phyloP scores from a whole-genome alignment of 73 alveolate species.

The Stentor roeselii region DNA sequence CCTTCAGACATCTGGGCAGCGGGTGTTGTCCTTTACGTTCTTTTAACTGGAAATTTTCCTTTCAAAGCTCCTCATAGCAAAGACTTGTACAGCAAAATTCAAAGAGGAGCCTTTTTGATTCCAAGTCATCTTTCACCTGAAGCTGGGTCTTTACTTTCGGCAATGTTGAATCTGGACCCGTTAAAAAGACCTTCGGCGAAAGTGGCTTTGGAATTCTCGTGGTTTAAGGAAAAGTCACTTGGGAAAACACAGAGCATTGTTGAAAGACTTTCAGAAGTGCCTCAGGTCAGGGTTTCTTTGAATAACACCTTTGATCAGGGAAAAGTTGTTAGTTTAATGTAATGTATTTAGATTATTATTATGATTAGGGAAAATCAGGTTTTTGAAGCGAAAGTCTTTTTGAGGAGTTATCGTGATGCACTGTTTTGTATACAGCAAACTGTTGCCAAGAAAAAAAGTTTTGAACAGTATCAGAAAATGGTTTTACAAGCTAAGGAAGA shows the following conservation, averaged over 20 bases:
- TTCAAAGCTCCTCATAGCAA: conserved; percentile 60
- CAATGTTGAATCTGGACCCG: conserved; percentile 41
- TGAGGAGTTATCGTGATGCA: background rate
- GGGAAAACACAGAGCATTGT: background rate
- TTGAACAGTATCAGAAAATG: background rate
- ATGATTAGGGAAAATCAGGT: conserved; percentile 11
- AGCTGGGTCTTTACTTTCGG: conserved; percentile 32
- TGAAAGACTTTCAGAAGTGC: background rate
- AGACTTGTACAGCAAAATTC: conserved; percentile 38
- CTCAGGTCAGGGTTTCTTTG: background rate
- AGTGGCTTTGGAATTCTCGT: conserved; percentile 29
- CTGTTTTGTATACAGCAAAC: background rate
- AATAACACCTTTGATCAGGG: background rate
- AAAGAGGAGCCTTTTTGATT: conserved; percentile 38
- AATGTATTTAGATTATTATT: background rate
- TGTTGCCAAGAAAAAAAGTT: background rate
- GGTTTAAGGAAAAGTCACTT: conserved; percentile 25
- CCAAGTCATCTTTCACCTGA: conserved; percentile 42
- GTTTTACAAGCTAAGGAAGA: background rate
- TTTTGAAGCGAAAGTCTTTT: conserved; percentile 3
- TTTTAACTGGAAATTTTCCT: conserved; percentile 76
- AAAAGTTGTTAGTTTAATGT: background rate
- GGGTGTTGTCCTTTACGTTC: conserved; percentile 63
- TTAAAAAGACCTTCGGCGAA: conserved; percentile 40
- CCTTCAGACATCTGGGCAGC: conserved; percentile 84